Percentiles rank a stretch among this genome's conserved stretches.
phyloP scores from a whole-genome alignment of 176 grass and related monocot species.

The Rhynchospora tenuis region DNA sequence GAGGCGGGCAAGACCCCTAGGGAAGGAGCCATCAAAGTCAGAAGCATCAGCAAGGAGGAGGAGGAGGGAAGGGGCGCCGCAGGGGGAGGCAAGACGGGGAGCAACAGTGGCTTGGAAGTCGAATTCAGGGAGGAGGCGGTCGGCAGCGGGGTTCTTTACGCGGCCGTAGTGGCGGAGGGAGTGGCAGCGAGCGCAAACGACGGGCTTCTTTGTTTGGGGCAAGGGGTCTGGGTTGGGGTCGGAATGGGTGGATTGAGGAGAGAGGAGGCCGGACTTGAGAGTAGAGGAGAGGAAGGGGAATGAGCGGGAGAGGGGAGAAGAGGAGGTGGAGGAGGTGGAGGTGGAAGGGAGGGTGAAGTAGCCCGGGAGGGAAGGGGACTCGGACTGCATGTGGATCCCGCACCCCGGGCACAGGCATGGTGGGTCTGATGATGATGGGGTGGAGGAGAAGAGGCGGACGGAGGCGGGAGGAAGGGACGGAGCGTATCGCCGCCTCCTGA shows the following conservation, averaged over 20 bases:
- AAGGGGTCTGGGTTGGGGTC: not conserved
- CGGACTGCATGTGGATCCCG: constrained; percentile 56
- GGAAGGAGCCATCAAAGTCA: constrained; percentile 85
- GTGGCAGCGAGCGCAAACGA: constrained; percentile 78
- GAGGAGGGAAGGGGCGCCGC: constrained; percentile 64
- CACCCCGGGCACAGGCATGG: constrained; percentile 43
- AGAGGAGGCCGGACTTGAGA: not conserved
- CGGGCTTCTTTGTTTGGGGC: constrained; percentile 9
- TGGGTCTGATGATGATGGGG: not conserved
- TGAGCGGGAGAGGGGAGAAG: constrained; percentile 29
- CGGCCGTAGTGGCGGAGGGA: constrained; percentile 68
- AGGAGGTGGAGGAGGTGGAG: constrained; percentile 39
- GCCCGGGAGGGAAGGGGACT: constrained; percentile 49
- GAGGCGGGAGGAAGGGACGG: not conserved
- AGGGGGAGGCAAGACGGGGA: constrained; percentile 64
- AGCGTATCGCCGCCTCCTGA: not conserved
- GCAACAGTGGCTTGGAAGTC: constrained; percentile 56
- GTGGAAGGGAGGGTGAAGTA: constrained; percentile 53
- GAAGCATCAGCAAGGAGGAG: constrained; percentile 66
- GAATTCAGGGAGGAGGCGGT: constrained; percentile 68
- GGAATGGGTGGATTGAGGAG: too few relatives aligned
- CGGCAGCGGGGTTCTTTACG: constrained; percentile 55
- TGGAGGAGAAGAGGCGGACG: not conserved
- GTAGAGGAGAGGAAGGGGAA: constrained; percentile 28
- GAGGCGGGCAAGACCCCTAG: constrained; percentile 53